A percentile compares a stretch with the other conserved stretches of the same genome.
Conservation (phyloP, 73 alveolate genomes). For the Uronychia setigera region DNA sequence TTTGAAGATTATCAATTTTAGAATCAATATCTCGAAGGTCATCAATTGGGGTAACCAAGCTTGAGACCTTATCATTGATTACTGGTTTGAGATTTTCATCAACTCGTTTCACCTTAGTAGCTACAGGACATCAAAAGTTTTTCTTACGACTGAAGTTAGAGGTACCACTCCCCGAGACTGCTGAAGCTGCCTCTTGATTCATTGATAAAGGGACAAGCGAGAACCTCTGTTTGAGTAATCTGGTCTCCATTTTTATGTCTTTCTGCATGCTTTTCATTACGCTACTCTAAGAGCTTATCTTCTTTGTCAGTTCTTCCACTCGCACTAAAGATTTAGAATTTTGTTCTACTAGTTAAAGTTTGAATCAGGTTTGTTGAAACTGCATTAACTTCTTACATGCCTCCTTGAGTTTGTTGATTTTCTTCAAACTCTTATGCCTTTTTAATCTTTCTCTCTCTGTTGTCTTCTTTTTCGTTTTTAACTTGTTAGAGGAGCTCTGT, state of each 20-base stretch:
- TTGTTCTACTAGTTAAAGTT: not conserved
- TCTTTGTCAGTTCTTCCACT: not conserved
- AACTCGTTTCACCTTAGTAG: not conserved
- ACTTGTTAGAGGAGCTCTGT: constrained; percentile 22
- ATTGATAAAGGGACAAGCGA: not conserved
- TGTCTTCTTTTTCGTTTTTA: not conserved
- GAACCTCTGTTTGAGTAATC: not conserved
- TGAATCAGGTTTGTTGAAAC: not conserved
- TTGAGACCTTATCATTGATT: not conserved
- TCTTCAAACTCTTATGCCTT: not conserved
- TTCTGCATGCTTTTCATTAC: not conserved
- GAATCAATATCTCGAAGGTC: not conserved
- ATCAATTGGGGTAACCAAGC: not conserved
- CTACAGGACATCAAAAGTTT: not conserved
- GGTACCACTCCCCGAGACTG: not conserved
- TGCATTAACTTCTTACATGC: not conserved
- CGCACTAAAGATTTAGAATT: not conserved
- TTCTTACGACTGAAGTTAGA: not conserved
- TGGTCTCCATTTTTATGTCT: not conserved
- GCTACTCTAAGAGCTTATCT: not conserved
- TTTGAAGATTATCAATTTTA: not conserved
- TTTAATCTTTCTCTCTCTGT: not conserved
- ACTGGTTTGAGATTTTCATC: not conserved
- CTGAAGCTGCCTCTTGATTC: not conserved
- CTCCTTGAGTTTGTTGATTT: not conserved